Evolutionary conservation across 768 basidiomycete genomes (phyloP), one percentile per base, ranked within the genome.

Genomic region (Clitopilus passeckerianus): DNA sequence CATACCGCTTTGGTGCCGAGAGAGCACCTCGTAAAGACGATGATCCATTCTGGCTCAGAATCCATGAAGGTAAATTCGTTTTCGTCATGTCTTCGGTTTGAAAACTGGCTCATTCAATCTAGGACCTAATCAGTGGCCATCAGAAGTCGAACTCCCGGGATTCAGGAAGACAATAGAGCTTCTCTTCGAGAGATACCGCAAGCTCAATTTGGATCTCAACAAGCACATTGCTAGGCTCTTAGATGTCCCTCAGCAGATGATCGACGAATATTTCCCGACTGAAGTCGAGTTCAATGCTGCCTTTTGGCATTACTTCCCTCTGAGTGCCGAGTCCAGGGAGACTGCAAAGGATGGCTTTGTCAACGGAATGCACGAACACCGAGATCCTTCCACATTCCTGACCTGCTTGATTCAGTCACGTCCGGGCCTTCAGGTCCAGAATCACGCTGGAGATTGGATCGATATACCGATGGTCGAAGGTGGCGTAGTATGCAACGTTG

Each of bases 401-500:
- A 72, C 69, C 0, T 70, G 69, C 53, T 60, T 72, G 58, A 70
- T 72, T 37, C 71, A 72, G 56, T 68, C 67, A 1, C 60, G 71
- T 18, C 53, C 62, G 15, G 71, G 69, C 1, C 58, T 72, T 15
- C 69, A 72, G 58, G 71, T 60, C 24, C 68, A 72, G 58, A 72
- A 72, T 56, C 67, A 70, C 34, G 57, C 55, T 15, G 70, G 71
- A 14, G 60, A 59, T 10, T 70, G 71, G 71, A 57, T 72, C 10
- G 69, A 72, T 44, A 60, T 72, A 22, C 69, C 69, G 10, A 66
- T 67, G 60, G 66, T 72, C 7, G 60, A 63, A 30, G 69, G 70
- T 30, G 69, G 71, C 12, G 71, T 72, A 2, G 71, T 72, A 10
- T 70, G 67, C 57, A 72, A 72, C 56, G 70, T 72, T 34, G 71